These are phyloP conservation scores for Cylindrodendrum hubeiense DNA, from an alignment of 2,329 filamentous ascomycete genomes.

Conservation along the genomic window DNA sequence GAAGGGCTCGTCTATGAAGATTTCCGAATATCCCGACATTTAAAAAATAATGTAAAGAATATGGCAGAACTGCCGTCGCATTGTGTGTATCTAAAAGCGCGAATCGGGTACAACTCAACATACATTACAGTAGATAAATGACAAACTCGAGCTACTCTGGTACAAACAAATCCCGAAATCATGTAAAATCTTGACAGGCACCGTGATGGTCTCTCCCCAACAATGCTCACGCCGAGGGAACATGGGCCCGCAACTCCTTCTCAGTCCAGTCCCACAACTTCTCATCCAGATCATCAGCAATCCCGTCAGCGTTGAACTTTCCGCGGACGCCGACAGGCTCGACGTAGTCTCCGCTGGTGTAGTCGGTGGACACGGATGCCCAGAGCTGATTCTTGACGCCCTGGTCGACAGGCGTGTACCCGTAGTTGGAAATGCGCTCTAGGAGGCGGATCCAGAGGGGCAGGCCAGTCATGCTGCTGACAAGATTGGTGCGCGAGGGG, in stretches of 20 bases:
- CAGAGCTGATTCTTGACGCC: background rate
- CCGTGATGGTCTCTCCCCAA: background rate
- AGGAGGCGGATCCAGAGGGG: background rate
- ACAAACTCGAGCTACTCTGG: background rate
- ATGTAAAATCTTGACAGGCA: background rate
- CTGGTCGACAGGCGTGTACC: background rate
- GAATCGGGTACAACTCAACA: background rate
- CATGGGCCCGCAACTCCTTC: background rate
- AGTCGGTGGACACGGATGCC: conserved; percentile 1
- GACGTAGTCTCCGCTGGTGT: background rate
- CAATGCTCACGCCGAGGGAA: background rate
- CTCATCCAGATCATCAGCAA: background rate
- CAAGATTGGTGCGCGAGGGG: background rate
- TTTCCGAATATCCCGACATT: background rate
- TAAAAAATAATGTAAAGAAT: no score
- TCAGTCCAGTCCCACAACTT: conserved; percentile 6
- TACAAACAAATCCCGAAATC: background rate
- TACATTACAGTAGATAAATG: background rate
- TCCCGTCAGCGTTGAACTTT: background rate
- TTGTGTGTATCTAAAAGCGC: background rate
- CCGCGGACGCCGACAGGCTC: background rate
- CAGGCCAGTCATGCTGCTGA: conserved; percentile 1
- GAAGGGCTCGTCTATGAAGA: background rate
- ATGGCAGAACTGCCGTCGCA: background rate
- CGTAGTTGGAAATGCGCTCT: background rate